Conservation (phyloP, 2,329 filamentous ascomycete genomes). For the Diaporthe caulivora region DNA sequence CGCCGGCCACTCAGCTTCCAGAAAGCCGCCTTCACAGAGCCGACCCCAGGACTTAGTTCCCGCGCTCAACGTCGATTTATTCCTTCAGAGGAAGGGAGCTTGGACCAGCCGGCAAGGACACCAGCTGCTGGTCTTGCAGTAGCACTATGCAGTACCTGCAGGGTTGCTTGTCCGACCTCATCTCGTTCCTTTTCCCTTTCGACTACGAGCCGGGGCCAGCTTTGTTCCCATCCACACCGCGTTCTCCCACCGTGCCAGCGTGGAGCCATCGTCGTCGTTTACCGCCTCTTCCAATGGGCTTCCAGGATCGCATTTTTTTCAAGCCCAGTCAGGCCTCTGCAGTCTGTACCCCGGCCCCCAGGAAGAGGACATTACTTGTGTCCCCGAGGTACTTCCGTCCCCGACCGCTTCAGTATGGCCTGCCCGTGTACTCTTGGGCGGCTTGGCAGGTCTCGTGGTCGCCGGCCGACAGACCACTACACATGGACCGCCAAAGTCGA, state of each 20-base stretch:
- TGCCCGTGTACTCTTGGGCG: conserved; percentile 28
- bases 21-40: neutral
- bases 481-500: conserved; percentile 22
- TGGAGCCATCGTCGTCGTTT: conserved; percentile 33
- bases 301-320: conserved; percentile 32
- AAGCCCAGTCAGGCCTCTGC: conserved; percentile 28
- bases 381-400: conserved; percentile 34
- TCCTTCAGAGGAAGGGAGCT: conserved; percentile 20
- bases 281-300: conserved; percentile 33
- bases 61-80: conserved; percentile 36
- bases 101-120: conserved; percentile 25
- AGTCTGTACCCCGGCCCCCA: conserved; percentile 9
- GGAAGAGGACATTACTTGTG: conserved; percentile 28
- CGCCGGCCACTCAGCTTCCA: conserved; percentile 33
- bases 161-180: conserved; percentile 31
- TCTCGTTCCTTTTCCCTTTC: conserved; percentile 14
- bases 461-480: conserved; percentile 34
- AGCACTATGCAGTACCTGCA: conserved; percentile 31
- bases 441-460: conserved; percentile 35
- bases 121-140: conserved; percentile 29
- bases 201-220: conserved; percentile 9
- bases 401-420: conserved; percentile 11
- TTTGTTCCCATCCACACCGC: conserved; percentile 30
- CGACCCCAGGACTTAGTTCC: conserved; percentile 27
- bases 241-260: conserved; percentile 33